Evolutionary conservation across 352 stramenopile species (phyloP).

Genomic region (Pythium volutum): DNA sequence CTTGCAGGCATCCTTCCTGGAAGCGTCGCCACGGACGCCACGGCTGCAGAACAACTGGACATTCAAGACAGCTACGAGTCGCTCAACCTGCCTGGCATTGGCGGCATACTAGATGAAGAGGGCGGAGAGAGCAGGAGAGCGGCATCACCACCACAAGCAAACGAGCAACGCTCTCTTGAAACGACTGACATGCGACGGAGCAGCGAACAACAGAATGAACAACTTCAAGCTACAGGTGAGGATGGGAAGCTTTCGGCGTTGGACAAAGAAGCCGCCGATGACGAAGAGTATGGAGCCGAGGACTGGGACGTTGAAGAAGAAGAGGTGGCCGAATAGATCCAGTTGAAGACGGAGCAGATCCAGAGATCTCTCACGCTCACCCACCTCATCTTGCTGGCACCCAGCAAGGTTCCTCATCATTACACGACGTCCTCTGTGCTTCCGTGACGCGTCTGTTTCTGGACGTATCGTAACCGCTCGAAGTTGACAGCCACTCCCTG

Average conservation of each 20-base stretch:
- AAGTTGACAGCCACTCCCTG: too few relatives aligned
- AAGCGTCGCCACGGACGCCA: neutral
- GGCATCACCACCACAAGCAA: neutral
- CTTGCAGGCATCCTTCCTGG: slow-evolving; percentile 23
- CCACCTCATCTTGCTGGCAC: too few relatives aligned
- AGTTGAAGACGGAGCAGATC: neutral
- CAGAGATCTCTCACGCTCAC: too few relatives aligned
- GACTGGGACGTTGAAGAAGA: slow-evolving; percentile 64
- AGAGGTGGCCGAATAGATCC: slow-evolving; percentile 4
- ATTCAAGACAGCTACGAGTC: slow-evolving; percentile 60
- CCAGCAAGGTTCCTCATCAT: too few relatives aligned
- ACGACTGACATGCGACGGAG: slow-evolving; percentile 14
- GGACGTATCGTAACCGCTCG: too few relatives aligned
- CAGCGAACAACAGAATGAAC: neutral
- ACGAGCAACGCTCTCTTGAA: slow-evolving; percentile 5
- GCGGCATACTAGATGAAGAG: slow-evolving; percentile 12
- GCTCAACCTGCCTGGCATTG: slow-evolving; percentile 47
- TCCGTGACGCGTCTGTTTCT: too few relatives aligned
- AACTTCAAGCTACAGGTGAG: neutral
- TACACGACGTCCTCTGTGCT: too few relatives aligned
- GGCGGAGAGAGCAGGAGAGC: slow-evolving; percentile 15
- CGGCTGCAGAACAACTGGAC: slow-evolving; percentile 1
- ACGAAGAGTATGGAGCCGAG: slow-evolving; percentile 56
- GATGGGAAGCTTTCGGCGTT: too few relatives aligned
- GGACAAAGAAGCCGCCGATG: slow-evolving; percentile 9